phyloP scores from a whole-genome alignment of 257 asterid species.

The Primulina eburnea region DNA sequence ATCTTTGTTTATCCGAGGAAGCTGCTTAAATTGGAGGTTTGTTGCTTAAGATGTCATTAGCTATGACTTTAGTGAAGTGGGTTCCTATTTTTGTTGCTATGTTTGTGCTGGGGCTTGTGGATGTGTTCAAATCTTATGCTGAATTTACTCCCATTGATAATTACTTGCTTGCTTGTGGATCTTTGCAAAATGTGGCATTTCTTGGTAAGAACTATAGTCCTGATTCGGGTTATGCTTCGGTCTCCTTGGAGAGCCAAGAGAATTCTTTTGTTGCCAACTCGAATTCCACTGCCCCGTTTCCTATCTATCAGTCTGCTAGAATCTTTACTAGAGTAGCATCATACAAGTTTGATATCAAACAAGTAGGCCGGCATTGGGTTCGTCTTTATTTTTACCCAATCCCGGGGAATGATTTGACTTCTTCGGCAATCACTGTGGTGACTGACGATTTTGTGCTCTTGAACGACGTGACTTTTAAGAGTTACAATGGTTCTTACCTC shows the following conservation, averaged over 20 bases:
- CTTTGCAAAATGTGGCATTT: neutral
- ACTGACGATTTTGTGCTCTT: conserved; percentile 28
- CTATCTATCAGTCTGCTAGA: neutral
- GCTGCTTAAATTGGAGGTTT: neutral
- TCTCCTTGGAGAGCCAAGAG: neutral
- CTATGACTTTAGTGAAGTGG: neutral
- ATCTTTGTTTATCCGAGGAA: neutral
- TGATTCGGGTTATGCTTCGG: neutral
- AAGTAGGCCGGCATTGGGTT: conserved; percentile 76
- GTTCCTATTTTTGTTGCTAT: neutral
- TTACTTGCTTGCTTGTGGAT: neutral
- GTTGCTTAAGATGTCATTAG: neutral
- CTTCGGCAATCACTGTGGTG: conserved; percentile 30
- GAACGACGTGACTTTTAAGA: conserved; percentile 13
- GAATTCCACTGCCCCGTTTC: neutral
- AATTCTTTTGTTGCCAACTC: neutral
- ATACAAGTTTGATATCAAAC: neutral
- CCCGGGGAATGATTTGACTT: conserved; percentile 32
- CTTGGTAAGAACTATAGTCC: neutral
- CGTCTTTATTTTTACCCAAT: conserved; percentile 67
- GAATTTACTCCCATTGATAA: neutral
- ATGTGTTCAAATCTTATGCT: neutral
- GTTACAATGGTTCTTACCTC: neutral
- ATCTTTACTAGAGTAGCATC: neutral
- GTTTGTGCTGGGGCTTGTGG: neutral